Conservation (phyloP, 768 basidiomycete species). For the Galerina sulciceps region DNA sequence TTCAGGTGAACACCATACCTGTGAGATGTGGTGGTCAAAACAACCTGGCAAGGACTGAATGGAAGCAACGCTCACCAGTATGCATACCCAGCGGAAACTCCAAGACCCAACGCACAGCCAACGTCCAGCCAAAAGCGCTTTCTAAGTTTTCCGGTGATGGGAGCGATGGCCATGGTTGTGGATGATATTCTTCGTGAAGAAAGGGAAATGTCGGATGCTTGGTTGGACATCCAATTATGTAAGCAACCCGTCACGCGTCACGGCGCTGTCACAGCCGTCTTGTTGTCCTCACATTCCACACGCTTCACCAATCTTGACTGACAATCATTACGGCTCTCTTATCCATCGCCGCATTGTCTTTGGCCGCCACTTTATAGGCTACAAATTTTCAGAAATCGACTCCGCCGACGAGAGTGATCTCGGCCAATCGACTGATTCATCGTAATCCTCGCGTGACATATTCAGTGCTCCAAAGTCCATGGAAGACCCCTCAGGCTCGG, state of each 20-base stretch:
- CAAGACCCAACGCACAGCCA: constrained; percentile 75
- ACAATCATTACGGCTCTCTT: constrained; percentile 9
- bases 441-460: constrained; percentile 22
- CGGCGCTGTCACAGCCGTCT: constrained; percentile 23
- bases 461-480: constrained; percentile 42
- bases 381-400: neutral
- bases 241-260: constrained; percentile 31
- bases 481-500: constrained; percentile 87
- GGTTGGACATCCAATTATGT: constrained; percentile 27
- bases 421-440: constrained; percentile 12
- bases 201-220: constrained; percentile 46
- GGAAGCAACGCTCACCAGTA: constrained; percentile 70
- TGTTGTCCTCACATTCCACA: constrained; percentile 34
- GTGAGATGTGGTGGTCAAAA: constrained; percentile 24
- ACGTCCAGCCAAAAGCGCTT: constrained; percentile 91
- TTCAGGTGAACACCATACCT: constrained; percentile 89
- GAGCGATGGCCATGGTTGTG: constrained; percentile 76
- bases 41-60: neutral
- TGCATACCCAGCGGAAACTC: constrained; percentile 71
- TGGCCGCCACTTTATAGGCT: constrained; percentile 1
- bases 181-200: constrained; percentile 28
- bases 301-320: constrained; percentile 29
- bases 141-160: constrained; percentile 93
- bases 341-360: constrained; percentile 13
- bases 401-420: neutral